phyloP scores from a whole-genome alignment of 2,329 filamentous ascomycete genomes.

The Aspergillus sp. region DNA sequence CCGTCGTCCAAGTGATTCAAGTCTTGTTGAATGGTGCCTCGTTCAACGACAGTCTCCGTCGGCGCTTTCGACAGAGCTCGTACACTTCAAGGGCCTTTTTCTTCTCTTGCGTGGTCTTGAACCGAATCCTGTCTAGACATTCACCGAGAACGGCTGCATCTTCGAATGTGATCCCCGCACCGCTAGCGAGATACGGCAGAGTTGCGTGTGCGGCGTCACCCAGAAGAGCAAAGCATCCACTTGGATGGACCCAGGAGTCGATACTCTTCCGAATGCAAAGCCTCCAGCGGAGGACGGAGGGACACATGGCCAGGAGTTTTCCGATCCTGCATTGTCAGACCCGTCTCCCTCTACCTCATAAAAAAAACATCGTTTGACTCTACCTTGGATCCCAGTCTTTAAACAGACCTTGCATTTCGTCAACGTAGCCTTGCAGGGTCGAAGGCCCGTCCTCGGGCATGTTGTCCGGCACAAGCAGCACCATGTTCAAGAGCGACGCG shows the following conservation, averaged over 20 bases:
- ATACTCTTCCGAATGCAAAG: slow-evolving; percentile 58
- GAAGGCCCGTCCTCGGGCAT: slow-evolving; percentile 21
- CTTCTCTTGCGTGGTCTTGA: slow-evolving; percentile 31
- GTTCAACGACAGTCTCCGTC: slow-evolving; percentile 15
- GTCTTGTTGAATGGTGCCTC: slow-evolving; percentile 19
- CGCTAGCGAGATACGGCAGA: slow-evolving; percentile 65
- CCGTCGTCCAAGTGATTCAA: slow-evolving; percentile 19
- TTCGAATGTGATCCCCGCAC: slow-evolving; percentile 67
- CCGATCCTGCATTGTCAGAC: slow-evolving; percentile 14
- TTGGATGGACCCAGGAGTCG: slow-evolving; percentile 54
- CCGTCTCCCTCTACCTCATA: not conserved
- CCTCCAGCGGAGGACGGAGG: slow-evolving; percentile 60
- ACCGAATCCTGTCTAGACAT: slow-evolving; percentile 43
- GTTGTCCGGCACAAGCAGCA: slow-evolving; percentile 27
- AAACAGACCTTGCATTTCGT: slow-evolving; percentile 37
- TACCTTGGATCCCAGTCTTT: slow-evolving; percentile 36
- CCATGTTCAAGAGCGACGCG: slow-evolving; percentile 34
- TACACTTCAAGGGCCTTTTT: slow-evolving; percentile 15
- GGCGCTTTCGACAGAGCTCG: slow-evolving; percentile 14
- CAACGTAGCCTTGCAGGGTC: slow-evolving; percentile 28
- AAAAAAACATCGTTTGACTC: too few species aligned
- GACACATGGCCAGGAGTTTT: slow-evolving; percentile 24
- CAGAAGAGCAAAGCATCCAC: slow-evolving; percentile 54
- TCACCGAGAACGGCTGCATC: slow-evolving; percentile 57
- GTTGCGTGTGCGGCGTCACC: slow-evolving; percentile 68